Evolutionary conservation across 345 rosid genomes (phyloP).

Genomic region (Eucalyptus cloeziana): DNA sequence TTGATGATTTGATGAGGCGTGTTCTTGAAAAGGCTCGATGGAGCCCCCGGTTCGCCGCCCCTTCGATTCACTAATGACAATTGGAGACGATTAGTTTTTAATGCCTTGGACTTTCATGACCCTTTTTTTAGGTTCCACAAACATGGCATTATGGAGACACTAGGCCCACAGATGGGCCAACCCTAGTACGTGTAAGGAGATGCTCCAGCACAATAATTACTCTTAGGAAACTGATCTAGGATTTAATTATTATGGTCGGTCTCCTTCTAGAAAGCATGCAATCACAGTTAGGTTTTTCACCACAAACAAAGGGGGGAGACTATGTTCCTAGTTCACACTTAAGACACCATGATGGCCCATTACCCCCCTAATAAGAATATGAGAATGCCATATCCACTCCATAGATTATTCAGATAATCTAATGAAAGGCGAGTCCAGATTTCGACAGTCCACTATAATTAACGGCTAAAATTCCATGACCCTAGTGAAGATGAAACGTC

Average conservation of each 20-base stretch:
- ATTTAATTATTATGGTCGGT: constrained; percentile 1
- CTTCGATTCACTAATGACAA: background rate
- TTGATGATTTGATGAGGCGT: background rate
- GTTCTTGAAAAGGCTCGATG: background rate
- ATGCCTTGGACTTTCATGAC: background rate
- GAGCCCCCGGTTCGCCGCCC: background rate
- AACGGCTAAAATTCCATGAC: no score
- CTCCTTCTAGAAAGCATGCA: constrained; percentile 3
- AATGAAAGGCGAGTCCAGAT: background rate
- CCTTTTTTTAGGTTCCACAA: background rate
- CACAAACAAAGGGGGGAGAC: background rate
- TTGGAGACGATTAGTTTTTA: background rate
- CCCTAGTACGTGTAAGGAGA: background rate
- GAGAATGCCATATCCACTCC: background rate
- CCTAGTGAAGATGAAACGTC: background rate
- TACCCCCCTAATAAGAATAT: background rate
- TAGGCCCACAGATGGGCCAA: constrained; percentile 1
- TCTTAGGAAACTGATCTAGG: background rate
- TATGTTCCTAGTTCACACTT: background rate
- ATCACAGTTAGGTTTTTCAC: constrained; percentile 4
- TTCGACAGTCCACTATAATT: background rate
- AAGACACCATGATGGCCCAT: background rate
- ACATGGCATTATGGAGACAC: constrained; percentile 5
- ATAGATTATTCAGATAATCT: background rate
- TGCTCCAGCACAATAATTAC: background rate